A percentile compares a stretch with the other conserved stretches of the same genome.
These are phyloP conservation scores for Podospora comata DNA, from an alignment of 495 filamentous ascomycete genomes.

Conservation along the genomic window DNA sequence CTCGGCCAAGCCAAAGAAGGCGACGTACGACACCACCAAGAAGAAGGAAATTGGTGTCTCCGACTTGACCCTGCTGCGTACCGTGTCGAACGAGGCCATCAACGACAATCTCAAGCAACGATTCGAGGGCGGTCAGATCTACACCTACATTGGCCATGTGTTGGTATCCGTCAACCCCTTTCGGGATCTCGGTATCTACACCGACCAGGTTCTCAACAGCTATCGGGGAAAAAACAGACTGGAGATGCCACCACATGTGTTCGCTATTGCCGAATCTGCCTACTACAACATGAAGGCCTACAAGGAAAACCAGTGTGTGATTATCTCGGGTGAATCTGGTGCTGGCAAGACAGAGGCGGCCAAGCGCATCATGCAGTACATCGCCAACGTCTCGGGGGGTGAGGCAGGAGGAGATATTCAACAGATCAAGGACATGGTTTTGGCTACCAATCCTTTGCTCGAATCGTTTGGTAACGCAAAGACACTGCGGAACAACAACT, in stretches of 20 bases:
- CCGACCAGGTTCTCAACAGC: slow-evolving; percentile 81
- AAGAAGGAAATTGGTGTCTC: slow-evolving; percentile 99
- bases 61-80: slow-evolving; percentile 94
- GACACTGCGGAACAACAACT: slow-evolving; percentile 98
- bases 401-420: slow-evolving; percentile 88
- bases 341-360: slow-evolving; percentile 99
- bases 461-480: slow-evolving; percentile 99
- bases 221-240: slow-evolving; percentile 96
- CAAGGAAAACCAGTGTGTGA: slow-evolving; percentile 98
- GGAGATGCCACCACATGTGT: slow-evolving; percentile 94
- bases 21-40: slow-evolving; percentile 89
- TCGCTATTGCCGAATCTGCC: slow-evolving; percentile 90
- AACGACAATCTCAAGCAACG: slow-evolving; percentile 98
- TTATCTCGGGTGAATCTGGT: slow-evolving; percentile 98
- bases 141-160: slow-evolving; percentile 99
- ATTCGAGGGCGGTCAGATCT: slow-evolving; percentile 95
- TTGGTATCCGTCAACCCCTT: slow-evolving; percentile 99
- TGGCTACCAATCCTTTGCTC: slow-evolving; percentile 94
- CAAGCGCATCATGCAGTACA: slow-evolving; percentile 99
- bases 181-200: slow-evolving; percentile 97
- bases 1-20: slow-evolving; percentile 79
- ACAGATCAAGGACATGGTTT: slow-evolving; percentile 96
- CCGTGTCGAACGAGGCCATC: slow-evolving; percentile 98
- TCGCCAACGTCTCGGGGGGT: slow-evolving; percentile 91
- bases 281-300: slow-evolving; percentile 99